Evolutionary conservation across 2,329 filamentous ascomycete species (phyloP).

Genomic region (Trichophaea hybrida): DNA sequence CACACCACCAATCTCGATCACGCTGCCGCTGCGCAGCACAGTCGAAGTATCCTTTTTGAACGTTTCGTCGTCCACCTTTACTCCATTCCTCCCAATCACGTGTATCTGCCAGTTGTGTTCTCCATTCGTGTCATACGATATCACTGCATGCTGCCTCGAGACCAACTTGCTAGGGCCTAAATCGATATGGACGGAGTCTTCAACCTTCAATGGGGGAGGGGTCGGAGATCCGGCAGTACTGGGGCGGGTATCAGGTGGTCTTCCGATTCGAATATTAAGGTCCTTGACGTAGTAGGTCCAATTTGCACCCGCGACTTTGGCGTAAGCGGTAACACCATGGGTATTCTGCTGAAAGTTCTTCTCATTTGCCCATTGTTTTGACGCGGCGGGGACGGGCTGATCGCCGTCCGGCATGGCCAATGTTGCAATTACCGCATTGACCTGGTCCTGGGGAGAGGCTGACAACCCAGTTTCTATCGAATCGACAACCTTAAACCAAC

Average conservation of each 20-base stretch:
- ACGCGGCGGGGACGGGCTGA: slow-evolving; percentile 39
- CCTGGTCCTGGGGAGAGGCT: slow-evolving; percentile 15
- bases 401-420: slow-evolving; percentile 26
- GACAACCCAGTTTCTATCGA: slow-evolving; percentile 1
- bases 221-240: slow-evolving; percentile 21
- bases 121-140: slow-evolving; percentile 52
- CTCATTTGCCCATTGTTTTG: slow-evolving; percentile 48
- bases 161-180: slow-evolving; percentile 71
- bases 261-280: slow-evolving; percentile 61
- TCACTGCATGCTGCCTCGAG: slow-evolving; percentile 60
- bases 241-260: slow-evolving; percentile 43
- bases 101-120: slow-evolving; percentile 60
- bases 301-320: slow-evolving; percentile 65
- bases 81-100: slow-evolving; percentile 82
- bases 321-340: slow-evolving; percentile 57
- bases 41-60: slow-evolving; percentile 45
- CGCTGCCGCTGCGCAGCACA: slow-evolving; percentile 64
- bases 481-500: not conserved
- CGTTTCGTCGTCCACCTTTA: slow-evolving; percentile 62
- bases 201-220: slow-evolving; percentile 17
- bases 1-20: slow-evolving; percentile 79
- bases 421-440: slow-evolving; percentile 27
- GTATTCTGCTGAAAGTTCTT: slow-evolving; percentile 46
- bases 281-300: slow-evolving; percentile 76
- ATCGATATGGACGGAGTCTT: slow-evolving; percentile 59